Evolutionary conservation across 345 rosid genomes (phyloP), one percentile per base, ranked within the genome.

Genomic region (Eutrema heterophyllum): DNA sequence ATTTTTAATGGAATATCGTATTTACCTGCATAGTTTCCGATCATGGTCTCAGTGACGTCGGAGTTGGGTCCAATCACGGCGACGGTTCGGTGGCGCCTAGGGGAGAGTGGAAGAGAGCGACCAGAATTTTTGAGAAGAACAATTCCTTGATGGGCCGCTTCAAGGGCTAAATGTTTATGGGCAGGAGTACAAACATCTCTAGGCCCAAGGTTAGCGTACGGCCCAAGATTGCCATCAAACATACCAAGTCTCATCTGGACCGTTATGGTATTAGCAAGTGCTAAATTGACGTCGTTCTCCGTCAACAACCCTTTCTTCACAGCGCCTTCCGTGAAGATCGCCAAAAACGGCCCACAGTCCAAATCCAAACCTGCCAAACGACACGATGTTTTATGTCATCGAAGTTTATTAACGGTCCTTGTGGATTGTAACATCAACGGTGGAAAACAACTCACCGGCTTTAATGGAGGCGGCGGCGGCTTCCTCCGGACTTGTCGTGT

Each of bases 41-140:
- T 92, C 99, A 95, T 95, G n/a, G 99, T 87, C 43, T 64, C 83
- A 0, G 97, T 89, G 16, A 81, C 99, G 38, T 92, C 96, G 7
- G 99, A 88, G 78, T 95, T 91, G 11, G 99, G 99, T 16, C 99
- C 99, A 7, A 95, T 85, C 55, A 89, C 99, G 2, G 97, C 97
- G 5, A 95, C 77, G 2, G 84, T 82, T 1, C 70, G 91, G 65
- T 92, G 86, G 13, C 76, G 86, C 4, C 60, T 41, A 0, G 79
- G 71, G 6, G 96, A 87, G n/a, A 95, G 81, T 0, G 97, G 97
- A 59, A 95, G 75, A 12, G 96, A 61, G 0, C 53, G 59, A 2
- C 81, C 78, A 1, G 70, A 71, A 64, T 89, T 91, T 73, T 91
- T 77, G 7, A 92, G 89, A 64, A 95, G 74, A 43, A 92, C 99